Evolutionary conservation across 805 yeast genomes (phyloP).

Genomic region (Cyberlindnera meyerae): DNA sequence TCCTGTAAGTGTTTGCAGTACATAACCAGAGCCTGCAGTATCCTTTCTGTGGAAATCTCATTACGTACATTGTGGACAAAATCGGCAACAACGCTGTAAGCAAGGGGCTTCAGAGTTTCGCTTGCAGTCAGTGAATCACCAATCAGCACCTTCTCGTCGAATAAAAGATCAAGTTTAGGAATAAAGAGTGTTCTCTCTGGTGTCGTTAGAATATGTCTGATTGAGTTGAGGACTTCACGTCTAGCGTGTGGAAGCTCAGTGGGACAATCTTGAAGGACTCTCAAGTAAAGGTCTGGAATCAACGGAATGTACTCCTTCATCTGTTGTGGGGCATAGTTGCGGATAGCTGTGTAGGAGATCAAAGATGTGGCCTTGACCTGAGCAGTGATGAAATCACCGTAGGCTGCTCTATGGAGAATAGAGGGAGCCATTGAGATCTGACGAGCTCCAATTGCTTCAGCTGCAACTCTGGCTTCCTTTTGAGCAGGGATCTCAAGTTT

Average conservation of each 20-base stretch:
- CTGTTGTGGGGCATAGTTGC: slow-evolving; percentile 72
- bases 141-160: slow-evolving; percentile 81
- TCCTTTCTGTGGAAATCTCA: slow-evolving; percentile 75
- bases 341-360: slow-evolving; percentile 82
- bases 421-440: slow-evolving; percentile 70
- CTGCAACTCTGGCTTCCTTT: slow-evolving; percentile 53
- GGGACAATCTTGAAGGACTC: slow-evolving; percentile 92
- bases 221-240: slow-evolving; percentile 88
- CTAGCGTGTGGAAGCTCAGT: slow-evolving; percentile 87
- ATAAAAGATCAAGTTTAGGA: slow-evolving; percentile 77
- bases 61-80: slow-evolving; percentile 87
- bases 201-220: slow-evolving; percentile 90
- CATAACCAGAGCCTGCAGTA: slow-evolving; percentile 80
- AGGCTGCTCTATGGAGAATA: slow-evolving; percentile 70
- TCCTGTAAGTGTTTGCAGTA: slow-evolving; percentile 81
- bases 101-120: slow-evolving; percentile 87
- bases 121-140: slow-evolving; percentile 91
- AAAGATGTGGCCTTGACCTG: slow-evolving; percentile 97
- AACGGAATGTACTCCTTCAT: slow-evolving; percentile 49
- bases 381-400: slow-evolving; percentile 83
- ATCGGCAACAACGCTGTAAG: slow-evolving; percentile 94
- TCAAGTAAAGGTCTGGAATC: slow-evolving; percentile 82
- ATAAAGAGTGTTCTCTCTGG: slow-evolving; percentile 77
- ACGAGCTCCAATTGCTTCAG: slow-evolving; percentile 50
- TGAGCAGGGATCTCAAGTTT: slow-evolving; percentile 81